A percentile compares a stretch with the other conserved stretches of the same genome.
Evolutionary conservation across 164 flowering plant species (phyloP).

Genomic region (Taxillus chinensis): DNA sequence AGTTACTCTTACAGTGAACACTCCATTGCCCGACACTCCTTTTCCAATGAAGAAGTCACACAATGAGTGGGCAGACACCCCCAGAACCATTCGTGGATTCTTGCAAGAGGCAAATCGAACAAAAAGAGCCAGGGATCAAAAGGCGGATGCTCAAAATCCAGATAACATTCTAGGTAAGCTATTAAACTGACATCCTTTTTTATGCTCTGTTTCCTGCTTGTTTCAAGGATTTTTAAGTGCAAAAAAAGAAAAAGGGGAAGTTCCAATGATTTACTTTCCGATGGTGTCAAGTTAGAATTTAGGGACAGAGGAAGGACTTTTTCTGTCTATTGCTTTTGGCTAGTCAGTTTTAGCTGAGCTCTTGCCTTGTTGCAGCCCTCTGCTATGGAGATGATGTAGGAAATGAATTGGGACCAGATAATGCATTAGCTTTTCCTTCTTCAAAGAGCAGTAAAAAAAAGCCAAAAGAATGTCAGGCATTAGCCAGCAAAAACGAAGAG

Average conservation of each 20-base stretch:
- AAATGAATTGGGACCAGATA: conserved; percentile 15
- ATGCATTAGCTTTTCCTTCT: conserved; percentile 6
- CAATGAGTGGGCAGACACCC: conserved; percentile 24
- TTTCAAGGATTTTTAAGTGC: neutral
- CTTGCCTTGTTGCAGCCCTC: conserved; percentile 29
- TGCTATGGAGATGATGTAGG: conserved; percentile 30
- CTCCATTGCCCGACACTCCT: conserved; percentile 34
- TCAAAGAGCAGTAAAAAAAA: conserved; percentile 12
- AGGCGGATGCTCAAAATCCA: conserved; percentile 11
- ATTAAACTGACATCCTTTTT: neutral
- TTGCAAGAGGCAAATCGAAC: conserved; percentile 21
- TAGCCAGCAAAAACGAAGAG: conserved; percentile 15
- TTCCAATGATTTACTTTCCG: too few relatives aligned
- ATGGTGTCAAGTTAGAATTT: neutral
- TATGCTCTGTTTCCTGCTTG: too few relatives aligned
- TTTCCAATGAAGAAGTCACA: conserved; percentile 30
- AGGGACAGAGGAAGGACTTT: too few relatives aligned
- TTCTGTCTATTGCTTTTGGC: neutral
- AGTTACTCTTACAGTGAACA: conserved; percentile 28
- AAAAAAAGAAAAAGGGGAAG: too few relatives aligned
- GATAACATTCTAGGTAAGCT: conserved; percentile 25
- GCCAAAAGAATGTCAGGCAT: conserved; percentile 13
- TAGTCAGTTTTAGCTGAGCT: neutral
- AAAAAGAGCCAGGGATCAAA: conserved; percentile 19
- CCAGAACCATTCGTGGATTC: conserved; percentile 29